Evolutionary conservation across 805 yeast genomes (phyloP), one percentile per base, ranked within the genome.

Genomic region (Saturnispora kantuleensis): DNA sequence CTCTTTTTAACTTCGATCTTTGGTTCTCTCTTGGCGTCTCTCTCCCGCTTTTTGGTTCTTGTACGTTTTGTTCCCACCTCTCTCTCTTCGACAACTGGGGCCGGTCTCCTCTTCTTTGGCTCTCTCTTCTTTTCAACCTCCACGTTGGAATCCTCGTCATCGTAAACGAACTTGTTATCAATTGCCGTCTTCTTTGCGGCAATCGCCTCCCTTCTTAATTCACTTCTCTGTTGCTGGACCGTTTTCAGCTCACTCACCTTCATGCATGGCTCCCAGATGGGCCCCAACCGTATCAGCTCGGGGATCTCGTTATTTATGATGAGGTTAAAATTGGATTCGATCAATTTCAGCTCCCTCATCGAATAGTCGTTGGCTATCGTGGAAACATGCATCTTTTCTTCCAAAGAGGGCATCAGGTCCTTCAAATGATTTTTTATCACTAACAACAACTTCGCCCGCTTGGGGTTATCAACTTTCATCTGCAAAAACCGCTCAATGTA

Each of bases 381-480:
- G 4, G 97, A 90, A 35, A 93, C 96, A 61, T 90, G 97, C 94
- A 93, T 87, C 64, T 93, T 93, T 60, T 93, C 97, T 59, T 90
- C 97, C 45, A 90, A 65, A 49, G 96, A 85, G 1, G 97, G 97
- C 68, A 90, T 78, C 45, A 90, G 70, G 47, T 85, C 95, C 50
- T 67, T 70, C 50, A 76, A 67, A 45, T 70, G 65, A 28, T 69
- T 68, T 45, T 71, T 62, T 47, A 76, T 71, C 21, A 59, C 53
- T 26, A 59, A 52, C 48, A 74, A 58, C 7, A 69, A 56, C 16
- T 58, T 47, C 44, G 64, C 61, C 46, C 71, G 56, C 49, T 65
- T 65, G 6, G 68, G 68, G 47, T 65, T 66, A 33, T 56, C 63
- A 44, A 55, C 55, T 17, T 57, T 53, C 65, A 66, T 56, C 11